A percentile compares a stretch with the other conserved stretches of the same genome.
These are phyloP conservation scores for Talaromyces sp. DNA, from an alignment of 2,329 filamentous ascomycete genomes.

Conservation along the genomic window DNA sequence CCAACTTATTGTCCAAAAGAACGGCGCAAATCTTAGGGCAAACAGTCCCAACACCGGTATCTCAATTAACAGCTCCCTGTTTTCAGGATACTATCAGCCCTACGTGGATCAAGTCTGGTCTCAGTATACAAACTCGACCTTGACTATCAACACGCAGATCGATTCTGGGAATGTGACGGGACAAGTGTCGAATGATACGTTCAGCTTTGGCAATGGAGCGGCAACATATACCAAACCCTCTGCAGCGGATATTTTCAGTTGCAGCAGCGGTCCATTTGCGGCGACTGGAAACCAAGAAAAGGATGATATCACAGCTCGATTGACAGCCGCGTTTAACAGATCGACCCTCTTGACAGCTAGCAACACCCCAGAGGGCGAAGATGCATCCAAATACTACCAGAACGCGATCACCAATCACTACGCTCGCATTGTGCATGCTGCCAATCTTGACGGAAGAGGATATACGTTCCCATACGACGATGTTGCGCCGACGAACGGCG, in stretches of 20 bases:
- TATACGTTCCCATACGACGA: constrained; percentile 74
- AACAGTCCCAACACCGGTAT: constrained; percentile 47
- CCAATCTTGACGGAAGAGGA: constrained; percentile 59
- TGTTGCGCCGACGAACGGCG: constrained; percentile 55
- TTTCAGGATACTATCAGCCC: constrained; percentile 52
- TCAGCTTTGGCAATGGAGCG: constrained; percentile 48
- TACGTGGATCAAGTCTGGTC: constrained; percentile 55
- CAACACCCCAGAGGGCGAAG: constrained; percentile 55
- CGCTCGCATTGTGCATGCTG: constrained; percentile 62
- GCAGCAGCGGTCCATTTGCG: constrained; percentile 62
- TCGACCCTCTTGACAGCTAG: constrained; percentile 60
- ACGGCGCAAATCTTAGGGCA: constrained; percentile 43
- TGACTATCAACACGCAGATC: constrained; percentile 66
- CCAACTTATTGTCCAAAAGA: constrained; percentile 53
- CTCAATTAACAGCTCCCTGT: constrained; percentile 45
- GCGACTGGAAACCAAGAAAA: constrained; percentile 46
- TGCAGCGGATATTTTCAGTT: constrained; percentile 65
- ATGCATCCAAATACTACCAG: constrained; percentile 54
- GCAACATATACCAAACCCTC: constrained; percentile 57
- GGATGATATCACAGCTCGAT: constrained; percentile 67
- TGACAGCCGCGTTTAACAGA: constrained; percentile 74
- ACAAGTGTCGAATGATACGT: constrained; percentile 42
- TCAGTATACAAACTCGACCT: constrained; percentile 44
- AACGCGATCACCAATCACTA: constrained; percentile 64
- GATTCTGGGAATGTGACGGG: constrained; percentile 55